Percentiles rank a stretch among this genome's conserved stretches.
Evolutionary conservation across 2,329 filamentous ascomycete species (phyloP).

Genomic region (Coniochaeta hoffmannii): DNA sequence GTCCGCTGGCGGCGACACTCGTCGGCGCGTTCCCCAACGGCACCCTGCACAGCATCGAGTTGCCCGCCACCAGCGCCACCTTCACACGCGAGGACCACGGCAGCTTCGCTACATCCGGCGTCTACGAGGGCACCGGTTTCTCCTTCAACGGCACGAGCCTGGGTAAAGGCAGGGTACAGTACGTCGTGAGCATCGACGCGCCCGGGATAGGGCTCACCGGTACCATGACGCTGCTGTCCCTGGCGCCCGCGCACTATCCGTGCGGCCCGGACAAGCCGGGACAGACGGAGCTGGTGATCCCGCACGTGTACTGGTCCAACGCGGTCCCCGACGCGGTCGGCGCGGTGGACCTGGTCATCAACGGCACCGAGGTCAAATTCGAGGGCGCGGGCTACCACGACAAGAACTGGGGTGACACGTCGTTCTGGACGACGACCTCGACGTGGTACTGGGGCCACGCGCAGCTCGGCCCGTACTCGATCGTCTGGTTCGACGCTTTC

Average conservation of each 20-base stretch:
- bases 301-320: constrained; percentile 26
- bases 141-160: constrained; percentile 6
- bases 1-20: constrained; percentile 1
- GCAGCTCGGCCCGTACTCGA: constrained; percentile 29
- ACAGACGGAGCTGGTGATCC: constrained; percentile 34
- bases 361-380: constrained; percentile 25
- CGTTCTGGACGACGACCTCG: constrained; percentile 22
- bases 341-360: constrained; percentile 20
- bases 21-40: constrained; percentile 8
- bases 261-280: constrained; percentile 30
- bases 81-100: not conserved
- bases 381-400: constrained; percentile 35
- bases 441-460: constrained; percentile 40
- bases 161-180: not conserved
- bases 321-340: constrained; percentile 22
- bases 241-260: constrained; percentile 29
- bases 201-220: constrained; percentile 6
- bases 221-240: constrained; percentile 5
- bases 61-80: constrained; percentile 1
- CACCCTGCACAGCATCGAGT: not conserved
- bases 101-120: not conserved
- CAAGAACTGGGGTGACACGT: constrained; percentile 35
- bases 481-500: constrained; percentile 35
- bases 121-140: constrained; percentile 5
- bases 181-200: constrained; percentile 7